Percentiles rank a stretch among this genome's conserved stretches.
These are phyloP conservation scores for Cyathus olla DNA, from an alignment of 1,284 basidiomycete species.

Conservation along the genomic window DNA sequence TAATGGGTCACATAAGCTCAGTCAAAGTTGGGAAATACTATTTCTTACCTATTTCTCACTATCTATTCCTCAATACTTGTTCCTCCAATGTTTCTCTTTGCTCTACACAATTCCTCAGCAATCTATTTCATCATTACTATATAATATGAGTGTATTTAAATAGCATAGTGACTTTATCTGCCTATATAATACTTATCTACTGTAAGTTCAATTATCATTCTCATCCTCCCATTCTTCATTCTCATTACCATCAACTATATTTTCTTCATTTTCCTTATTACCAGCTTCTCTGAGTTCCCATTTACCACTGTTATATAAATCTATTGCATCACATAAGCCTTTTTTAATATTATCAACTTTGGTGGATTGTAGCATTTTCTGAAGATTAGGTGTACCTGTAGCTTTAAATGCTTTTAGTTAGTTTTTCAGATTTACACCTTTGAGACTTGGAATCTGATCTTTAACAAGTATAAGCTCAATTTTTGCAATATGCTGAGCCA, in stretches of 20 bases:
- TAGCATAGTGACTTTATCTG: too few relatives aligned
- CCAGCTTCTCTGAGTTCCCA: neutral
- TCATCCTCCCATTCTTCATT: neutral
- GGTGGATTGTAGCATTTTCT: neutral
- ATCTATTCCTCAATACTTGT: too few relatives aligned
- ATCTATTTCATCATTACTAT: neutral
- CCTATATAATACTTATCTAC: too few relatives aligned
- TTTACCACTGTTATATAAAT: neutral
- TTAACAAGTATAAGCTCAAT: neutral
- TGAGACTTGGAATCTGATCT: neutral
- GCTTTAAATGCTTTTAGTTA: neutral
- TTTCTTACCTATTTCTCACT: too few relatives aligned
- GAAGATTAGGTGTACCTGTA: neutral
- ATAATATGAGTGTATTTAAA: neutral
- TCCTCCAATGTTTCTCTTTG: too few relatives aligned
- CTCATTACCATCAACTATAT: neutral
- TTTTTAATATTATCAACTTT: too few relatives aligned
- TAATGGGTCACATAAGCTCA: neutral
- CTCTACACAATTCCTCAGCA: too few relatives aligned
- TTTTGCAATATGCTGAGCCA: neutral
- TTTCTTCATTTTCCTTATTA: neutral
- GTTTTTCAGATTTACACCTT: neutral
- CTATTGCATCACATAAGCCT: neutral
- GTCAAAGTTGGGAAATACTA: too few relatives aligned
- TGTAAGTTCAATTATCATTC: neutral